A percentile compares a stretch with the other conserved stretches of the same genome.
Evolutionary conservation across 2,329 filamentous ascomycete genomes (phyloP).

Genomic region (Rutstroemia sp.): DNA sequence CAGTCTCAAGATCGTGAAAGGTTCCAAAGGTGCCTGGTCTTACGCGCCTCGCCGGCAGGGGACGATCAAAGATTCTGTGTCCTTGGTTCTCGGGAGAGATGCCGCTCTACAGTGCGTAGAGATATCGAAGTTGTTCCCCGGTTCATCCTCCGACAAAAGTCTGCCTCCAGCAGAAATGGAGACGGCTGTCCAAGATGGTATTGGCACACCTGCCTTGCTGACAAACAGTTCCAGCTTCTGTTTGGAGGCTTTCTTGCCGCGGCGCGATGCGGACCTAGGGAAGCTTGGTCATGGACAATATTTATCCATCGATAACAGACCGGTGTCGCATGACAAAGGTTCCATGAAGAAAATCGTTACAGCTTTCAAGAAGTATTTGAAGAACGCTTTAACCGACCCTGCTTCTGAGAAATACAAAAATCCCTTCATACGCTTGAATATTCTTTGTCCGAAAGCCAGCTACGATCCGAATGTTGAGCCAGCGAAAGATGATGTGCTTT

Average conservation of each 20-base stretch:
- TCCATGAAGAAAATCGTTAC: conserved; percentile 51
- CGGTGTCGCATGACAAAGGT: conserved; percentile 48
- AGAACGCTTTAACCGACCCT: conserved; percentile 20
- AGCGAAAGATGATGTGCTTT: conserved; percentile 65
- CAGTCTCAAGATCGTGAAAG: conserved; percentile 50
- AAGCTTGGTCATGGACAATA: conserved; percentile 48
- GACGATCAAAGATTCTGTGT: conserved; percentile 48
- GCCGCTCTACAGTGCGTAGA: conserved; percentile 48
- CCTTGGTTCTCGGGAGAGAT: conserved; percentile 54
- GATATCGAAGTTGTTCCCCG: conserved; percentile 16
- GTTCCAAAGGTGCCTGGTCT: conserved; percentile 45
- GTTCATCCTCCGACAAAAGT: conserved; percentile 9
- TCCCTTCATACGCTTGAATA: conserved; percentile 57
- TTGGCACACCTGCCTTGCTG: not conserved
- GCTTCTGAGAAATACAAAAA: conserved; percentile 34
- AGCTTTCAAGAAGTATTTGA: conserved; percentile 46
- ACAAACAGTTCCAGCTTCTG: conserved; percentile 29
- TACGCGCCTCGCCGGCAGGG: conserved; percentile 50
- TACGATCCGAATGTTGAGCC: conserved; percentile 70
- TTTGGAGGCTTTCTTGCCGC: conserved; percentile 53
- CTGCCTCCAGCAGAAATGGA: not conserved
- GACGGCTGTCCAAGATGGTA: not conserved
- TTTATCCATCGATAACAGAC: conserved; percentile 62
- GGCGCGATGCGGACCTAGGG: conserved; percentile 36
- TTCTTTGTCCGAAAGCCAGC: conserved; percentile 51